Conservation (phyloP, 2,329 filamentous ascomycete genomes). For the Sclerotinia nivalis region DNA sequence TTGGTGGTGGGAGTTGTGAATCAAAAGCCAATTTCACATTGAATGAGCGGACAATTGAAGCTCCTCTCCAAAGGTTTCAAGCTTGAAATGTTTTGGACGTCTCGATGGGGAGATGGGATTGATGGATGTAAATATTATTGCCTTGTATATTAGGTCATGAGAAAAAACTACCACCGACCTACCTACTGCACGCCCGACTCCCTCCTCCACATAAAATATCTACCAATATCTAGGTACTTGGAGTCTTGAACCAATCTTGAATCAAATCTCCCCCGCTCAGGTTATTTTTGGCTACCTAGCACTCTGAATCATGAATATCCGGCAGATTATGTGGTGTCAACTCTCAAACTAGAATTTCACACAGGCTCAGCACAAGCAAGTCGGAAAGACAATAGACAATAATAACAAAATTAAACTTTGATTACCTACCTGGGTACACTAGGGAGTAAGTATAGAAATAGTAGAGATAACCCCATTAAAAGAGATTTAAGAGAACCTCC, state of each 20-base stretch:
- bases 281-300: neutral
- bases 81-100: constrained; percentile 16
- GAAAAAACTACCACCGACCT: too few relatives aligned
- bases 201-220: too few relatives aligned
- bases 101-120: neutral
- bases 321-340: neutral
- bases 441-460: neutral
- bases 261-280: neutral
- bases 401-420: too few relatives aligned
- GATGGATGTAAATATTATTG: neutral
- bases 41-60: constrained; percentile 9
- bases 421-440: neutral
- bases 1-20: neutral
- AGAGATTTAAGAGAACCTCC: neutral
- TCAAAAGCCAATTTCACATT: constrained; percentile 15
- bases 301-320: neutral
- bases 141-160: neutral
- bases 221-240: neutral
- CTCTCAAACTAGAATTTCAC: neutral
- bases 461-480: constrained; percentile 5
- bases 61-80: constrained; percentile 16
- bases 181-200: too few relatives aligned
- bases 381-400: too few relatives aligned
- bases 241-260: neutral
- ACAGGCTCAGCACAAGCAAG: too few relatives aligned